Conservation (phyloP, 2,329 filamentous ascomycete genomes). For the Xylariales sp. region DNA sequence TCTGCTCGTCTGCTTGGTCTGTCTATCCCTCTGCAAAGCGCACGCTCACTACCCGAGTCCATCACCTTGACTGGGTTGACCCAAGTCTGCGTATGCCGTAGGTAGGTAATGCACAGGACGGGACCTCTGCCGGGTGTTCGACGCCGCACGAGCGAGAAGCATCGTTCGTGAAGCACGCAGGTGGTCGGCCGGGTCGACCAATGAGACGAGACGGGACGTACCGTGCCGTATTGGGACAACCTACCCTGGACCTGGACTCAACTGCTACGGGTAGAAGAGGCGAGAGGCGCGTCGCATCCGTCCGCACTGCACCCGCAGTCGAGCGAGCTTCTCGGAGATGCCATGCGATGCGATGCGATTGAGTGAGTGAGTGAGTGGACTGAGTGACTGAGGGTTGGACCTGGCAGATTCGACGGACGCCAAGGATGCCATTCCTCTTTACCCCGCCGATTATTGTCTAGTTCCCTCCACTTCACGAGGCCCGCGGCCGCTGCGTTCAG, state of each 20-base stretch:
- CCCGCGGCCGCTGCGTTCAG: conserved; percentile 21
- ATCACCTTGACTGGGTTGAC: not conserved
- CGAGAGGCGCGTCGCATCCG: conserved; percentile 15
- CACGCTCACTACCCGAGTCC: not conserved
- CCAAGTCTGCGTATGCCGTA: conserved; percentile 1
- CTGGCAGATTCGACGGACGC: conserved; percentile 2
- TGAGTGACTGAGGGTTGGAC: no score
- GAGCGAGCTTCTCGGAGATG: not conserved
- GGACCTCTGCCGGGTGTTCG: not conserved
- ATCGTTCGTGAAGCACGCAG: conserved; percentile 27
- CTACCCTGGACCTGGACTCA: not conserved
- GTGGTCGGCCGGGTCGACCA: conserved; percentile 8
- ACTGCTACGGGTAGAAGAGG: not conserved
- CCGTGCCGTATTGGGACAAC: not conserved
- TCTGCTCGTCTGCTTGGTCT: no score
- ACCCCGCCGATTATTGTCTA: conserved; percentile 18
- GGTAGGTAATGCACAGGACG: not conserved
- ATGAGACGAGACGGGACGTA: not conserved
- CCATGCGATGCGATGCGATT: conserved; percentile 1
- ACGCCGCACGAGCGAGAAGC: conserved; percentile 26
- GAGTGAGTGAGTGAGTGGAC: not conserved
- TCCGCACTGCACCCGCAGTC: conserved; percentile 24
- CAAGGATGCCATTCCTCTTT: conserved; percentile 9
- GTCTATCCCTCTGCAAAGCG: not conserved
- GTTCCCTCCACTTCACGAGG: conserved; percentile 13